Evolutionary conservation across 2,329 filamentous ascomycete genomes (phyloP).

Genomic region (Aspergillus fumigatiaffinis): DNA sequence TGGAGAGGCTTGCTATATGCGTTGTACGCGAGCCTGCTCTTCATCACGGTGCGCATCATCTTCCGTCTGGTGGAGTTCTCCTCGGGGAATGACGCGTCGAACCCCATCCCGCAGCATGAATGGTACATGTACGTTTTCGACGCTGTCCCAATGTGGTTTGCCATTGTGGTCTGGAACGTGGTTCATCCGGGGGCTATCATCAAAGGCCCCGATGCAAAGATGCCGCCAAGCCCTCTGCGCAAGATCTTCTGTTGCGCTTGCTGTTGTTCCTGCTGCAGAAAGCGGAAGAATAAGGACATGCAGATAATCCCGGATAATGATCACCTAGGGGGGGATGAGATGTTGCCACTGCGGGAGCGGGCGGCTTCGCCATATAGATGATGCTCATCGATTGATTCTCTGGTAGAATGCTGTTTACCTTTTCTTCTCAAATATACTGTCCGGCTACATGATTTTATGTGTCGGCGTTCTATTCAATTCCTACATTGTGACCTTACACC

Average conservation of each 20-base stretch:
- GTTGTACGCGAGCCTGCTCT: slow-evolving; percentile 38
- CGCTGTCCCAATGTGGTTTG: slow-evolving; percentile 54
- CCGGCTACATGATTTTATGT: too few relatives aligned
- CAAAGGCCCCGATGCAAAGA: slow-evolving; percentile 25
- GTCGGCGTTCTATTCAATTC: too few relatives aligned
- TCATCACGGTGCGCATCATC: slow-evolving; percentile 51
- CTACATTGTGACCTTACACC: too few relatives aligned
- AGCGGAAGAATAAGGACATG: not conserved
- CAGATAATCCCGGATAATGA: not conserved
- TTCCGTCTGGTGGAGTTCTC: slow-evolving; percentile 59
- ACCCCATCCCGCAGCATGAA: slow-evolving; percentile 62
- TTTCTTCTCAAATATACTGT: not conserved
- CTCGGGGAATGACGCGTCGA: slow-evolving; percentile 53
- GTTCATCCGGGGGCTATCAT: slow-evolving; percentile 50
- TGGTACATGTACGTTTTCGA: slow-evolving; percentile 52
- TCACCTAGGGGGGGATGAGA: not conserved
- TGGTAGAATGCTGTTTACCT: not conserved
- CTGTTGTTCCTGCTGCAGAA: not conserved
- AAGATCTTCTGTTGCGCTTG: slow-evolving; percentile 5
- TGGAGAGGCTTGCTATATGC: slow-evolving; percentile 33
- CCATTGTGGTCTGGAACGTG: slow-evolving; percentile 41
- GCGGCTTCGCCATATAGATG: not conserved
- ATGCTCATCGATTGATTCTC: not conserved
- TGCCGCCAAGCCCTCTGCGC: slow-evolving; percentile 19
- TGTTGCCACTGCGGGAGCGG: not conserved